Conservation (phyloP, 2,329 filamentous ascomycete genomes). For the Plenodomus tracheiphilus region DNA sequence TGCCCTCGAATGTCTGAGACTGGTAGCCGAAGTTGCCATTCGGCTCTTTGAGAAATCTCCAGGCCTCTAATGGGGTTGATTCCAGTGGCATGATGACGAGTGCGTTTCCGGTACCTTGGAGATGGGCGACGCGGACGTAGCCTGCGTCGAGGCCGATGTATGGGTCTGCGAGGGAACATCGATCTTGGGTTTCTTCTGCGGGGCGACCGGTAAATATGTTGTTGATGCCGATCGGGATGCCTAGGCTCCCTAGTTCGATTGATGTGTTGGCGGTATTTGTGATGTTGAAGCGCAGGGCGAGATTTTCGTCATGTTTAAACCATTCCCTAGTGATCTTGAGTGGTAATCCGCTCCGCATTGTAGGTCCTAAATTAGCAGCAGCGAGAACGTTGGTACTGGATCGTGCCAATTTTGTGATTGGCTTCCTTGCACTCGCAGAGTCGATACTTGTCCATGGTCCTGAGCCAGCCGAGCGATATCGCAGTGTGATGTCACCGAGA, state of each 20-base stretch:
- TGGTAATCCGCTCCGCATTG: constrained; percentile 43
- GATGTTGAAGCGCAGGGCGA: constrained; percentile 58
- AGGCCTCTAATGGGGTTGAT: constrained; percentile 59
- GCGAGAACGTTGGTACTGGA: constrained; percentile 37
- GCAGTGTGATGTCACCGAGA: constrained; percentile 61
- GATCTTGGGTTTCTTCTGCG: constrained; percentile 53
- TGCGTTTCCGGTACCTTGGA: constrained; percentile 57
- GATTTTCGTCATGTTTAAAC: constrained; percentile 53
- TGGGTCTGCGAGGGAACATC: constrained; percentile 61
- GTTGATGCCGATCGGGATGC: constrained; percentile 64
- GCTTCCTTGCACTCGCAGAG: constrained; percentile 49
- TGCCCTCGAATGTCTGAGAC: constrained; percentile 62
- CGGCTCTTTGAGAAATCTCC: constrained; percentile 56
- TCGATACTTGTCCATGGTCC: constrained; percentile 53
- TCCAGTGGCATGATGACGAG: constrained; percentile 60
- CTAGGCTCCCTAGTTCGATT: constrained; percentile 61
- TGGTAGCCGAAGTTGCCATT: constrained; percentile 34
- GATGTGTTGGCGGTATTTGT: constrained; percentile 47
- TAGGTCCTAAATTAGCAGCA: constrained; percentile 48
- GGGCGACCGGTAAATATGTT: constrained; percentile 61
- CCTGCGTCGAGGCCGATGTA: constrained; percentile 65
- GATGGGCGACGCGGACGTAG: constrained; percentile 57
- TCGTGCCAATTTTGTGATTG: constrained; percentile 35
- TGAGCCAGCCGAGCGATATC: constrained; percentile 52
- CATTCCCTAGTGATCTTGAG: constrained; percentile 58